These are phyloP conservation scores for Capronia americana DNA, from an alignment of 2,329 filamentous ascomycete genomes.

Conservation along the genomic window DNA sequence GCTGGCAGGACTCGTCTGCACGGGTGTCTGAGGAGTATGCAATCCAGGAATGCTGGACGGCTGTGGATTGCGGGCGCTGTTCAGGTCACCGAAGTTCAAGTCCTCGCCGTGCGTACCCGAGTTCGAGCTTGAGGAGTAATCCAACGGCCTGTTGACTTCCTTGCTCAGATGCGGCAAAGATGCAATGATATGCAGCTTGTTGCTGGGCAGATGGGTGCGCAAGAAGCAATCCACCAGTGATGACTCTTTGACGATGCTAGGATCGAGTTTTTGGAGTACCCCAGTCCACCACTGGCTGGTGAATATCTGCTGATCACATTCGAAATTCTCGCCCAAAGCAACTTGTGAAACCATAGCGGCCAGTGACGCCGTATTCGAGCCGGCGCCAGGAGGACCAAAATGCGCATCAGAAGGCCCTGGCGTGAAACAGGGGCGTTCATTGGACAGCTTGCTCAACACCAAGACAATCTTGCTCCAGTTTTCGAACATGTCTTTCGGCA, in stretches of 20 bases:
- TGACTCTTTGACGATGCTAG: constrained; percentile 30
- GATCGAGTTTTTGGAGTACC: constrained; percentile 31
- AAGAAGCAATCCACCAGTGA: constrained; percentile 30
- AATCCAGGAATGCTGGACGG: constrained; percentile 3
- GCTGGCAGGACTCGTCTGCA: constrained; percentile 28
- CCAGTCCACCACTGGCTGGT: constrained; percentile 33
- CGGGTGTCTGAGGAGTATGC: constrained; percentile 24
- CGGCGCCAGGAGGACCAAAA: constrained; percentile 20
- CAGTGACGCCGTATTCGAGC: constrained; percentile 21
- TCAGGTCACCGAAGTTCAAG: constrained; percentile 33
- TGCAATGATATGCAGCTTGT: constrained; percentile 19
- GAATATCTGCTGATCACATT: constrained; percentile 13
- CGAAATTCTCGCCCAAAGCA: constrained; percentile 18
- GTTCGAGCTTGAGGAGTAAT: constrained; percentile 15
- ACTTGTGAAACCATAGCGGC: constrained; percentile 32
- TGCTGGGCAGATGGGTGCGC: constrained; percentile 17
- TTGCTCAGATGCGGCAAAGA: constrained; percentile 14
- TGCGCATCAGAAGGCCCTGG: constrained; percentile 12
- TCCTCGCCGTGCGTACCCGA: constrained; percentile 20
- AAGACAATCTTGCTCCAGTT: constrained; percentile 93
- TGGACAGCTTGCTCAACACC: constrained; percentile 46
- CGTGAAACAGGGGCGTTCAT: constrained; percentile 25
- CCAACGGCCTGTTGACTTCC: constrained; percentile 8
- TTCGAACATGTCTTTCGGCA: constrained; percentile 85
- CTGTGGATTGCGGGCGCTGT: constrained; percentile 22